Evolutionary conservation across 768 basidiomycete genomes (phyloP).

Genomic region (Hemileccinum rubropunctum): DNA sequence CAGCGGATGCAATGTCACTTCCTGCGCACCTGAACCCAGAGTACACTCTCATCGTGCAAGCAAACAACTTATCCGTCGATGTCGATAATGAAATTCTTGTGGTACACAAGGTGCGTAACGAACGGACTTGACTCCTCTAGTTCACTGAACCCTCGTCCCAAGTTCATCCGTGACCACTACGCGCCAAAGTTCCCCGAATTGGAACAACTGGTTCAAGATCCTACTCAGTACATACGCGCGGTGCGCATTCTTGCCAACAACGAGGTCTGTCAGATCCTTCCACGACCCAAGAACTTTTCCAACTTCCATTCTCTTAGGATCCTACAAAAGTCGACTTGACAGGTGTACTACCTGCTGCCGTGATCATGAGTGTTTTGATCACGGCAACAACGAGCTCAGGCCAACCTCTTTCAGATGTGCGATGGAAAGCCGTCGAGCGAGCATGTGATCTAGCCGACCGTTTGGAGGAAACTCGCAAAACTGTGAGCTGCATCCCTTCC

Average conservation of each 20-base stretch:
- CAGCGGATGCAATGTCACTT: conserved; percentile 72
- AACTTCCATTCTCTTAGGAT: conserved; percentile 48
- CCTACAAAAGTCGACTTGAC: conserved; percentile 81
- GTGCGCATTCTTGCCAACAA: conserved; percentile 87
- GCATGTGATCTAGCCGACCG: conserved; percentile 90
- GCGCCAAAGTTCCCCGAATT: conserved; percentile 93
- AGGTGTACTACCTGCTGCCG: conserved; percentile 79
- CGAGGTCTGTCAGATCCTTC: conserved; percentile 44
- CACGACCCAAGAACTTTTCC: neutral
- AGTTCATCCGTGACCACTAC: conserved; percentile 99
- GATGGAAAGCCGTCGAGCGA: conserved; percentile 79
- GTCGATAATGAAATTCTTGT: conserved; percentile 97
- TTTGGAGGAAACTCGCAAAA: conserved; percentile 86
- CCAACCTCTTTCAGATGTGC: conserved; percentile 58
- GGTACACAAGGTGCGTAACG: conserved; percentile 78
- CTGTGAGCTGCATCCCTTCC: conserved; percentile 41
- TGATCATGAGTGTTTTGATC: conserved; percentile 94
- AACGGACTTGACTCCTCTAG: conserved; percentile 3
- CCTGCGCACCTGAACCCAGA: conserved; percentile 91
- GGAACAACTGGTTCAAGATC: conserved; percentile 91
- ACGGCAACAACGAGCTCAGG: conserved; percentile 92
- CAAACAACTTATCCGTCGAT: conserved; percentile 97
- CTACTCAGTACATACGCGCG: conserved; percentile 88
- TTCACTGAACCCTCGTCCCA: conserved; percentile 8
- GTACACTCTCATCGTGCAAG: conserved; percentile 93